Base-by-base conservation (phyloP, 495 filamentous ascomycete species). In the Lasiosphaeria miniovina region DNA sequence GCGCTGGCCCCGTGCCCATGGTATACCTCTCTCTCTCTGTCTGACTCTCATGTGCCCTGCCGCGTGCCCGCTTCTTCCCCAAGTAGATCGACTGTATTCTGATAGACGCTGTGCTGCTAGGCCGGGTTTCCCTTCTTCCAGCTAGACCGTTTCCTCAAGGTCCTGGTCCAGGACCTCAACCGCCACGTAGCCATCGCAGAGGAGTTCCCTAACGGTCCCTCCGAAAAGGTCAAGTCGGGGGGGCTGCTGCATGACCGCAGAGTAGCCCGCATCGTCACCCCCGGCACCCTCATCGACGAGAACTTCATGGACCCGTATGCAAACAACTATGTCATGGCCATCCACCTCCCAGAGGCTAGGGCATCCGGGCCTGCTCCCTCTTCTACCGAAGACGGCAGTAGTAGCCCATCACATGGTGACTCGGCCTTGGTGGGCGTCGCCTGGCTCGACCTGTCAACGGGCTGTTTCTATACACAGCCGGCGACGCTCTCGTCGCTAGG, bases 241-340 rank as follows among this genome's bases (percentile, higher is more conserved):
- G 90, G 90, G 3, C 76, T 95, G 53, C 74, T 90, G 71, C 95
- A 92, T 68, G 90, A 93, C 67, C 86, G 94, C 46, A 85, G 79
- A 61, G 90, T 99, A 14, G 82, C 90, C 46, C 86, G 94, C 45
- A 87, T 97, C 56, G 82, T 99, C 69, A 96, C 94, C 0, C 92
- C 95, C 0, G 94, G 94, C 8, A 99, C 94, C 1, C 74, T 98
- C 48, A 96, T 98, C 64, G 94, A 99, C 71, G 95, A 99, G 73
- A 91, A 93, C 62, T 98, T 97, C 71, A 89, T 98, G 77, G 89
- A 97, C 66, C 88, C 91, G 0, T 91, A 88, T 55, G 86, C 90
- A 61, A 96, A 95, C 70, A 96, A 97, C 68, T 98, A 91, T 69
- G 72, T 98, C 45, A 82, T 98, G 62, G 86, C 89, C 41, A 80